These are phyloP conservation scores for Ambrosiella xylebori DNA, from an alignment of 2,329 filamentous ascomycete genomes.

Conservation along the genomic window DNA sequence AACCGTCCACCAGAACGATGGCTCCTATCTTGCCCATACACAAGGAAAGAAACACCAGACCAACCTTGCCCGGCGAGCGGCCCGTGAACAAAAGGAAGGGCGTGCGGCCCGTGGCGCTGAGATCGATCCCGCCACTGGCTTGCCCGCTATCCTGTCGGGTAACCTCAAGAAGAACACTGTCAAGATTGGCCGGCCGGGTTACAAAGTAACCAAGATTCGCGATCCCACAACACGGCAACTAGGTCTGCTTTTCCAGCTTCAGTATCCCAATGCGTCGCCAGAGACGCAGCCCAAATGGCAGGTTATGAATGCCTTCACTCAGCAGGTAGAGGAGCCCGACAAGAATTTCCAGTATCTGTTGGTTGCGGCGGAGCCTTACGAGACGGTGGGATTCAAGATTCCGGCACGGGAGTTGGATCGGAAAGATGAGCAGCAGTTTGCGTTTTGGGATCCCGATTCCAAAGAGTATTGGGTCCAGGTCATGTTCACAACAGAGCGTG, in stretches of 20 bases:
- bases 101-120: constrained; percentile 39
- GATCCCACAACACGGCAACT: constrained; percentile 79
- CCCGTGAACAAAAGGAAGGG: constrained; percentile 86
- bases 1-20: constrained; percentile 97
- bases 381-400: constrained; percentile 92
- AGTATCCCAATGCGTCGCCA: constrained; percentile 76
- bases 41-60: constrained; percentile 98
- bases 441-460: constrained; percentile 85
- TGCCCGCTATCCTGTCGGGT: constrained; percentile 60
- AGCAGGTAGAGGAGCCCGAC: constrained; percentile 87
- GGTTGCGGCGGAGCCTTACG: constrained; percentile 91
- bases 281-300: constrained; percentile 68
- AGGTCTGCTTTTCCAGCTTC: constrained; percentile 85
- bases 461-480: constrained; percentile 98
- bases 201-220: constrained; percentile 92
- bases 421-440: constrained; percentile 74
- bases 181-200: constrained; percentile 90
- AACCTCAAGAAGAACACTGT: constrained; percentile 60
- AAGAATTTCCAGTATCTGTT: constrained; percentile 89
- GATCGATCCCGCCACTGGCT: constrained; percentile 48
- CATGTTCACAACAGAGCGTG: constrained; percentile 95
- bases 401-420: constrained; percentile 86
- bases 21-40: constrained; percentile 94
- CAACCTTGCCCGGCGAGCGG: constrained; percentile 85
- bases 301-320: constrained; percentile 96